Conservation (phyloP, 495 filamentous ascomycete genomes). For the Durotheca rogersii region DNA sequence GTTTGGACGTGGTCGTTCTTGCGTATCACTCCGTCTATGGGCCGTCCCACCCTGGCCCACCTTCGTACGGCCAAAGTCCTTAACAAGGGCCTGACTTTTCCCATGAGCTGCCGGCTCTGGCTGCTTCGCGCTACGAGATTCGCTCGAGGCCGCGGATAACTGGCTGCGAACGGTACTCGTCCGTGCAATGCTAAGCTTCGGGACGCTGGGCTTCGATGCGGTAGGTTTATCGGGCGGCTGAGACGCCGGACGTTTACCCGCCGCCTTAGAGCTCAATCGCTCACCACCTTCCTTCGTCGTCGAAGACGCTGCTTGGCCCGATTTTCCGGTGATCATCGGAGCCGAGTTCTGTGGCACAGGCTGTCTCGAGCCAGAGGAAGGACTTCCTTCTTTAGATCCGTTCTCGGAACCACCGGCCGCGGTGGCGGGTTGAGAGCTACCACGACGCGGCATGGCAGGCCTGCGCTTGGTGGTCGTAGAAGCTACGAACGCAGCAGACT, state of each 20-base stretch:
- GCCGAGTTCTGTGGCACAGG: conserved; percentile 22
- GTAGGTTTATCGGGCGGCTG: conserved; percentile 14
- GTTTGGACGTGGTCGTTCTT: conserved; percentile 19
- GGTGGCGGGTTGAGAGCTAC: conserved; percentile 45
- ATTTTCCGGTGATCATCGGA: conserved; percentile 19
- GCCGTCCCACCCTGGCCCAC: conserved; percentile 12
- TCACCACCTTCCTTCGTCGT: conserved; percentile 7
- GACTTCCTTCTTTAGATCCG: conserved; percentile 24
- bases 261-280: conserved; percentile 37
- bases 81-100: background rate
- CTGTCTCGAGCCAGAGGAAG: conserved; percentile 23
- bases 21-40: conserved; percentile 26
- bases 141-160: background rate
- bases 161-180: conserved; percentile 1
- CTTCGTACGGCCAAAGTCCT: conserved; percentile 5
- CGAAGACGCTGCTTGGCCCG: conserved; percentile 6
- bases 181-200: conserved; percentile 14
- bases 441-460: conserved; percentile 41
- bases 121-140: background rate
- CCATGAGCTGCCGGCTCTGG: conserved; percentile 9
- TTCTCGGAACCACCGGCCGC: conserved; percentile 26
- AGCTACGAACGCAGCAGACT: conserved; percentile 36
- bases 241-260: conserved; percentile 39
- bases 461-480: conserved; percentile 39
- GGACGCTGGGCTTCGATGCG: conserved; percentile 12